Conservation (phyloP, 495 filamentous ascomycete species). For the Hypomontagnella monticulosa region DNA sequence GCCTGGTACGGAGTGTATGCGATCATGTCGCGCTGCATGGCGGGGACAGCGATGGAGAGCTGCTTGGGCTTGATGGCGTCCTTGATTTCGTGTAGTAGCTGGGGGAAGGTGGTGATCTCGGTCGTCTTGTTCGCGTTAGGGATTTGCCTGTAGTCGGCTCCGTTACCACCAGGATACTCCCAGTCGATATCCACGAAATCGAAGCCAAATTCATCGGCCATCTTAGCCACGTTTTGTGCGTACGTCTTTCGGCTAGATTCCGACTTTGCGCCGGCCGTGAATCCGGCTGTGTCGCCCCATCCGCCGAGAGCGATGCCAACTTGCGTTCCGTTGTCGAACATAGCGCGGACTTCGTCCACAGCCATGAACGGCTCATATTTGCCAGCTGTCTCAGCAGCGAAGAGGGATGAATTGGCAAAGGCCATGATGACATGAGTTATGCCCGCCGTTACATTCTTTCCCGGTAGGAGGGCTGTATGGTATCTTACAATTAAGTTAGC, state of each 20-base stretch:
- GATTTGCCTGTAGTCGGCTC: constrained; percentile 60
- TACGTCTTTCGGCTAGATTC: constrained; percentile 57
- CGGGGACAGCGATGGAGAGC: constrained; percentile 70
- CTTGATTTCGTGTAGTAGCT: constrained; percentile 64
- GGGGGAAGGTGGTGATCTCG: constrained; percentile 67
- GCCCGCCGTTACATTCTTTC: constrained; percentile 43
- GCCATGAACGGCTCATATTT: constrained; percentile 61
- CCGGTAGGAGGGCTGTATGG: constrained; percentile 37
- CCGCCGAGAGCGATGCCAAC: constrained; percentile 70
- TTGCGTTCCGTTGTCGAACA: constrained; percentile 62
- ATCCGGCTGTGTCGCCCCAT: constrained; percentile 68
- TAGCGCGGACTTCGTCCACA: constrained; percentile 55
- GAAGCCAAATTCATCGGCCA: constrained; percentile 61
- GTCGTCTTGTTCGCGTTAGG: constrained; percentile 61
- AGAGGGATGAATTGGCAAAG: constrained; percentile 62
- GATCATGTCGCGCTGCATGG: constrained; percentile 64
- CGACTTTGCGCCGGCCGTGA: constrained; percentile 57
- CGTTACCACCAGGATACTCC: constrained; percentile 75
- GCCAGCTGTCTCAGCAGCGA: constrained; percentile 56
- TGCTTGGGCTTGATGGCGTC: constrained; percentile 62
- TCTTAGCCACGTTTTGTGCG: constrained; percentile 64
- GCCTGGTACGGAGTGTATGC: constrained; percentile 65
- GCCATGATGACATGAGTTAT: constrained; percentile 66
- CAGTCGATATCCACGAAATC: constrained; percentile 72
- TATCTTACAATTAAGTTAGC: constrained; percentile 32